These are phyloP conservation scores for Alternaria ethzedia DNA, from an alignment of 2,329 filamentous ascomycete species.

Conservation along the genomic window DNA sequence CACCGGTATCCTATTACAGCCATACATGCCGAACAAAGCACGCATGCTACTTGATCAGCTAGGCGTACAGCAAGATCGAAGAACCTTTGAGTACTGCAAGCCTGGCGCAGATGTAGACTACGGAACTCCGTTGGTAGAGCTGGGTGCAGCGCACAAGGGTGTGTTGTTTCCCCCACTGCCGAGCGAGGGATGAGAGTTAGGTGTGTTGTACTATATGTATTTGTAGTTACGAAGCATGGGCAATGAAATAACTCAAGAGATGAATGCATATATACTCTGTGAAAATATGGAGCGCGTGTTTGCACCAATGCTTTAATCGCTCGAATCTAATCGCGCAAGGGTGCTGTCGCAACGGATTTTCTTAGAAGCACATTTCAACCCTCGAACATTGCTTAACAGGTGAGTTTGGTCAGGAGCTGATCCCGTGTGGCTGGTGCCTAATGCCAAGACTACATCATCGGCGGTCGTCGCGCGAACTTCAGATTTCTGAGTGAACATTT, in stretches of 20 bases:
- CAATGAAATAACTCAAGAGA: not conserved
- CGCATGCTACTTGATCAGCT: slow-evolving; percentile 75
- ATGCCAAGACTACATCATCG: slow-evolving; percentile 34
- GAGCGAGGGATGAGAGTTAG: slow-evolving; percentile 26
- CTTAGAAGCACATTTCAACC: no score
- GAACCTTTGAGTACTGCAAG: slow-evolving; percentile 68
- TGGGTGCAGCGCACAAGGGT: slow-evolving; percentile 53
- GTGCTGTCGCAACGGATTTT: not conserved
- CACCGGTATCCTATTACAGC: slow-evolving; percentile 82
- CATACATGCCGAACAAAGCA: slow-evolving; percentile 86
- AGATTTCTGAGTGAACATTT: slow-evolving; percentile 13
- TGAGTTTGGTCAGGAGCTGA: not conserved
- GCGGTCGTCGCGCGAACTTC: slow-evolving; percentile 29
- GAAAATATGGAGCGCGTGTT: not conserved
- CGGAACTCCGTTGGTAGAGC: slow-evolving; percentile 58
- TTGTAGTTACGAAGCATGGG: not conserved
- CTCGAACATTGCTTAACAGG: not conserved
- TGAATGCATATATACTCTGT: not conserved
- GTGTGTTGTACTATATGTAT: slow-evolving; percentile 2
- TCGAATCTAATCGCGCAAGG: not conserved
- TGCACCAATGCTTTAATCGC: not conserved
- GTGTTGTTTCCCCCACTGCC: slow-evolving; percentile 58
- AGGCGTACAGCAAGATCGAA: slow-evolving; percentile 68
- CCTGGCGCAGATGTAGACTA: slow-evolving; percentile 73
- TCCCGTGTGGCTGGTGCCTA: not conserved